A percentile compares a stretch with the other conserved stretches of the same genome.
phyloP scores from a whole-genome alignment of 352 stramenopile species.

The Phytophthora pini region DNA sequence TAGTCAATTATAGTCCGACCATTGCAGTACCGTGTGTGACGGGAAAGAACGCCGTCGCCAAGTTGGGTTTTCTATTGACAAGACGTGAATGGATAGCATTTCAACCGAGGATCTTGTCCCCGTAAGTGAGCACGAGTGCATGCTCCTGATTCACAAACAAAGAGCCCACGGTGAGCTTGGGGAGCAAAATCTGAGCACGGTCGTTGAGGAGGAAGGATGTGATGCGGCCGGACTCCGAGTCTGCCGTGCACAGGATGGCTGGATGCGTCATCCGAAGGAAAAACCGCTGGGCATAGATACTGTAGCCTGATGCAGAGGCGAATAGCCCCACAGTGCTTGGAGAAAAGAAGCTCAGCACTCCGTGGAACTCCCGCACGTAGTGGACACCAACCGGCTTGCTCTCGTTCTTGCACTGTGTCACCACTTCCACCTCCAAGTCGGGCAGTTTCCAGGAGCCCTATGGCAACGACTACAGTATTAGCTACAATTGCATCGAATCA shows the following conservation, averaged over 20 bases:
- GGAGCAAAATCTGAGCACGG: conserved; percentile 58
- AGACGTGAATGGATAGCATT: conserved; percentile 11
- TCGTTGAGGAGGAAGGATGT: conserved; percentile 73
- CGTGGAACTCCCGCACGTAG: conserved; percentile 77
- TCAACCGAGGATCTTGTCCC: conserved; percentile 62
- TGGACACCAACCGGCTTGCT: conserved; percentile 71
- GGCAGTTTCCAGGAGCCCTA: conserved; percentile 74
- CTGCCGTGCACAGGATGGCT: conserved; percentile 66
- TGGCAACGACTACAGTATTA: conserved; percentile 4
- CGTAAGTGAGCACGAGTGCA: conserved; percentile 77
- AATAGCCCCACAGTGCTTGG: conserved; percentile 65
- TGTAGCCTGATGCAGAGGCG: conserved; percentile 78
- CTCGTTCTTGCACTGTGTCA: conserved; percentile 88
- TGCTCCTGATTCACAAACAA: conserved; percentile 73
- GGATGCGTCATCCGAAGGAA: conserved; percentile 72
- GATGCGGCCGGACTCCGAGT: conserved; percentile 38
- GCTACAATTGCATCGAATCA: not conserved
- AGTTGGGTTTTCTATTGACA: conserved; percentile 16
- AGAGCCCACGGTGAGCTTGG: conserved; percentile 66
- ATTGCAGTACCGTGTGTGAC: conserved; percentile 6
- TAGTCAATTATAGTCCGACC: conserved; percentile 5
- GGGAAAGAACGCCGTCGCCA: conserved; percentile 2
- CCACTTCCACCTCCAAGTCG: conserved; percentile 65
- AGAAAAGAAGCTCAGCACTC: conserved; percentile 59
- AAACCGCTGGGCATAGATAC: conserved; percentile 77